These are phyloP conservation scores for Penicillium verrucosum DNA, from an alignment of 2,329 filamentous ascomycete genomes.

Conservation along the genomic window DNA sequence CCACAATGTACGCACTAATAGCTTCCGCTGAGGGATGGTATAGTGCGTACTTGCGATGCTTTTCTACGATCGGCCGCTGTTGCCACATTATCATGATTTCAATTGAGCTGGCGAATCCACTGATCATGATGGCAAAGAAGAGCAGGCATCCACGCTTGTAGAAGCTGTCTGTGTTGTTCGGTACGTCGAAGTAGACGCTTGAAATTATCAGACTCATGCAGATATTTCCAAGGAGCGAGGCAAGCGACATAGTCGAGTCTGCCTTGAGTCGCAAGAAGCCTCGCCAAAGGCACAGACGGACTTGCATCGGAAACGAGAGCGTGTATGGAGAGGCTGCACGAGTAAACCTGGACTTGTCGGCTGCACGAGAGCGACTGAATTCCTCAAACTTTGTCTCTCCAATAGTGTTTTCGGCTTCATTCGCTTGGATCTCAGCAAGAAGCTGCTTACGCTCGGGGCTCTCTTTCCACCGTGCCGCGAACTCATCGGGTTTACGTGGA, in stretches of 20 bases:
- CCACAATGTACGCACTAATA: slow-evolving; percentile 76
- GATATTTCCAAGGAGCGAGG: slow-evolving; percentile 63
- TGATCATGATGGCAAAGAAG: slow-evolving; percentile 83
- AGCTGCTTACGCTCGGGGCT: slow-evolving; percentile 47
- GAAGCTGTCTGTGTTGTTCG: slow-evolving; percentile 65
- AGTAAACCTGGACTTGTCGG: slow-evolving; percentile 40
- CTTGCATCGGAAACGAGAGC: slow-evolving; percentile 70
- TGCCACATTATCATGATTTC: slow-evolving; percentile 83
- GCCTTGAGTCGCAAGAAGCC: slow-evolving; percentile 71
- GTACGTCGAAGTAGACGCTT: slow-evolving; percentile 74
- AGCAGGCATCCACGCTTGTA: slow-evolving; percentile 72
- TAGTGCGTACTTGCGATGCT: slow-evolving; percentile 78
- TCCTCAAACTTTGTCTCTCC: slow-evolving; percentile 35
- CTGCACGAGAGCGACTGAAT: slow-evolving; percentile 38
- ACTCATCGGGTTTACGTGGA: slow-evolving; percentile 67
- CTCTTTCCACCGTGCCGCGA: slow-evolving; percentile 55
- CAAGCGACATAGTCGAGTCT: slow-evolving; percentile 69
- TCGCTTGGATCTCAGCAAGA: slow-evolving; percentile 40
- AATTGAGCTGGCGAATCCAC: slow-evolving; percentile 72
- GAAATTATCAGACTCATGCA: slow-evolving; percentile 71
- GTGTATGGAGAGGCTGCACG: slow-evolving; percentile 75
- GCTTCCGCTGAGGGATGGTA: slow-evolving; percentile 92
- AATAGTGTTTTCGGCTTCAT: slow-evolving; percentile 36
- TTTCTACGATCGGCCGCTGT: slow-evolving; percentile 88
- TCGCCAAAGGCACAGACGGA: slow-evolving; percentile 74